phyloP scores from a whole-genome alignment of 306 rosid species.

The Dalbergia cochinchinensis region DNA sequence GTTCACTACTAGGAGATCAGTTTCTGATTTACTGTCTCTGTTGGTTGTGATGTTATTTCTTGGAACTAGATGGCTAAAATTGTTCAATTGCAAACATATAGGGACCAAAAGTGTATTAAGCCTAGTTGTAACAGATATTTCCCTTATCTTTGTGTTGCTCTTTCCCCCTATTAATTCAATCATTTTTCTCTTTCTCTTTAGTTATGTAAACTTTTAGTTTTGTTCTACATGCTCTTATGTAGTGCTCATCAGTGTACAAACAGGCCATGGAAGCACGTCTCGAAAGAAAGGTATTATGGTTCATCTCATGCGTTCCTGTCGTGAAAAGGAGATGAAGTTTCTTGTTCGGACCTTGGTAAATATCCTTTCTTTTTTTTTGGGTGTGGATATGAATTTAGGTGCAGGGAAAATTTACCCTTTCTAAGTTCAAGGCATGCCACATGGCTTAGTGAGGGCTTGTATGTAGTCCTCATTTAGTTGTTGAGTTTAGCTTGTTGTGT shows the following conservation, averaged over 20 bases:
- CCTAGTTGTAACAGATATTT: conserved; percentile 28
- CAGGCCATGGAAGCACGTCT: conserved; percentile 87
- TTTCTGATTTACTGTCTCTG: background rate
- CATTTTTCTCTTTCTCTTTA: conserved; percentile 23
- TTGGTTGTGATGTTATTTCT: conserved; percentile 9
- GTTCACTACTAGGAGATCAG: background rate
- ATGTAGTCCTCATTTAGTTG: background rate
- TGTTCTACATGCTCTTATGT: conserved; percentile 54
- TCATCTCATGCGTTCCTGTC: conserved; percentile 85
- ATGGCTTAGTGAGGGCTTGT: conserved; percentile 6
- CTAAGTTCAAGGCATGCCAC: conserved; percentile 6
- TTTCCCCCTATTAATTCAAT: conserved; percentile 1
- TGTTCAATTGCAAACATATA: background rate
- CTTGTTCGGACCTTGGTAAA: conserved; percentile 96
- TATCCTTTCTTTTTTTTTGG: background rate
- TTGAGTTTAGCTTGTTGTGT: conserved; percentile 41
- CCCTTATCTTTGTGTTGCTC: background rate
- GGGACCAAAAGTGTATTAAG: conserved; percentile 22
- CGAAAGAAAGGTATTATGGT: conserved; percentile 83
- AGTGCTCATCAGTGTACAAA: conserved; percentile 75
- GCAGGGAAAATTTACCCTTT: conserved; percentile 22
- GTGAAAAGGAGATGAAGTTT: conserved; percentile 93
- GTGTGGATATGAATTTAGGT: conserved; percentile 23
- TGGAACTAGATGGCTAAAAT: background rate
- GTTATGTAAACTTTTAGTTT: conserved; percentile 34